Base-by-base conservation (phyloP, 129 eudicot genomes). In the Rutidosis leptorrhynchoides region DNA sequence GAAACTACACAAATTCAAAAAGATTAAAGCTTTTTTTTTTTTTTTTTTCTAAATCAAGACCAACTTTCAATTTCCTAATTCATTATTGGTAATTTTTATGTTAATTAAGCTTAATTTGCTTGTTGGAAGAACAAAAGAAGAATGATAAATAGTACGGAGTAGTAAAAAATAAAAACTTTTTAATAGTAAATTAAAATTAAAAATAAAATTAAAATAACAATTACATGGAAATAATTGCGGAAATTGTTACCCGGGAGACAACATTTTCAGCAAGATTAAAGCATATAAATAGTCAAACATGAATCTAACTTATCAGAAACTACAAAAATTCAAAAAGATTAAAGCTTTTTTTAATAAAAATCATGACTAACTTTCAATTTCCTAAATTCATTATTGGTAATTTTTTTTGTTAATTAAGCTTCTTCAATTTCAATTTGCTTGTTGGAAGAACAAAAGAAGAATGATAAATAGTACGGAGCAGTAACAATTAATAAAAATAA, bases 221-320 rank as follows among this genome's bases (percentile, higher is more conserved):
- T 25, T 17, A 51, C 8, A 15, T 17, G 27, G 15, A 62, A 33
- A 33, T n/a, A 0, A 20, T 27, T 20, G 2, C 16, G 14, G 16
- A 25, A 56, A 60, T 27, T 0, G 40, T 54, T 69, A 89, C 89
- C 90, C 78, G 74, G 12, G 88, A 86, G 32, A 80, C 83, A 43
- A 90, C 85, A 52, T 78, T 80, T 5, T 86, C 88, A 32, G 83
- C 88, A 40, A 90, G 95, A 65, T n/a, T n/a, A n/a, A n/a, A 71
- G 35, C 68, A 45, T 42, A 71, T 71, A 15, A 7, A 7, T 32
- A 5, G n/a, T 32, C 16, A 26, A 29, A 29, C 4, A 5, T 29
- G 32, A 29, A 29, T 7, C n/a, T 9, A 46, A 29, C 30, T 35
- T n/a, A 9, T 40, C 65, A 24, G 30, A 19, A 11, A 69, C n/a